phyloP scores from a whole-genome alignment of 345 rosid species.

The Populus euphratica region DNA sequence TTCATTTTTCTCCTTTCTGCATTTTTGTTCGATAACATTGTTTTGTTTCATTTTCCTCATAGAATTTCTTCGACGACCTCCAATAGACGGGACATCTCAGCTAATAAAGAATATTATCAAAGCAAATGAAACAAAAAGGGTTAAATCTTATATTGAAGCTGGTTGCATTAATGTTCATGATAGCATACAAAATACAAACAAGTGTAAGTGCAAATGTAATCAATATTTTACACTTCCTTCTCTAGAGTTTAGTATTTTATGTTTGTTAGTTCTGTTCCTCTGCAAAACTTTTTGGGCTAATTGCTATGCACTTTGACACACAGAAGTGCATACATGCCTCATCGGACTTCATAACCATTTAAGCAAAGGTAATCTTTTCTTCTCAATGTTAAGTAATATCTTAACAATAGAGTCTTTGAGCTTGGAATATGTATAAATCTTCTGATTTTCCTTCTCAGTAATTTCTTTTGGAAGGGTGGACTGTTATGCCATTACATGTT shows the following conservation, averaged over 20 bases:
- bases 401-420: not conserved
- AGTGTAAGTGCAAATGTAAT: slow-evolving; percentile 45
- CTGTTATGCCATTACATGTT: not conserved
- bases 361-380: slow-evolving; percentile 45
- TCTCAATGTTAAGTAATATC: not conserved
- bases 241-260: not conserved
- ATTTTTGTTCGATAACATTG: not conserved
- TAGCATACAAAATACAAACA: slow-evolving; percentile 43
- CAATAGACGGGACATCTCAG: slow-evolving; percentile 42
- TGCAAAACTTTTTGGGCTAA: not conserved
- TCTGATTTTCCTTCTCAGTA: not conserved
- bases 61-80: slow-evolving; percentile 64
- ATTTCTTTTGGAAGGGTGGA: not conserved
- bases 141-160: slow-evolving; percentile 53
- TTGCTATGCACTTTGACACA: slow-evolving; percentile 9
- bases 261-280: not conserved
- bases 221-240: not conserved
- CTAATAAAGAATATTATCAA: slow-evolving; percentile 47
- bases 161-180: slow-evolving; percentile 49
- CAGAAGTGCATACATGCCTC: slow-evolving; percentile 54
- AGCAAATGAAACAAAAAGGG: slow-evolving; percentile 57
- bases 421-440: not conserved
- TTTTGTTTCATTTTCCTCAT: slow-evolving; percentile 1
- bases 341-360: slow-evolving; percentile 54
- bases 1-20: not conserved